phyloP scores from a whole-genome alignment of 2,329 filamentous ascomycete species.

The Ilyonectria sp. region DNA sequence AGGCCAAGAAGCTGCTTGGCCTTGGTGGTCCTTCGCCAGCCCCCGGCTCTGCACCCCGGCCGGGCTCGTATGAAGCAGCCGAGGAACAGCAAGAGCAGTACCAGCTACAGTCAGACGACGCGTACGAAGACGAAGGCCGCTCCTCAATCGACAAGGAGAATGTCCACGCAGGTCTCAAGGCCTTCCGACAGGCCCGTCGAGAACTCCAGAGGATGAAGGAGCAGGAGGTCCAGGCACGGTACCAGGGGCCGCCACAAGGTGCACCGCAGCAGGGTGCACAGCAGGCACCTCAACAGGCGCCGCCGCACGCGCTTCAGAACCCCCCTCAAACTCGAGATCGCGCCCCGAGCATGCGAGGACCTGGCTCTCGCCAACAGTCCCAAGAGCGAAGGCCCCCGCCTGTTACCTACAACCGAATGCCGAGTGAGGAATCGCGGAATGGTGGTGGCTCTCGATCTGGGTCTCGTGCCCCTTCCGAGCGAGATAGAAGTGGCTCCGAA shows the following conservation, averaged over 20 bases:
- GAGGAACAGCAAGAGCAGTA: slow-evolving; percentile 24
- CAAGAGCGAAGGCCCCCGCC: slow-evolving; percentile 63
- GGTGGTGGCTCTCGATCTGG: slow-evolving; percentile 47
- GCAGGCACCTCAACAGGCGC: slow-evolving; percentile 18
- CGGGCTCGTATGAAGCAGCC: slow-evolving; percentile 45
- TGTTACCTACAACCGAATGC: slow-evolving; percentile 60
- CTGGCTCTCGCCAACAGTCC: slow-evolving; percentile 56
- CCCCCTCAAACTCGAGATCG: slow-evolving; percentile 37
- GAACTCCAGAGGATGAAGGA: slow-evolving; percentile 72
- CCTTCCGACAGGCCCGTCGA: slow-evolving; percentile 71
- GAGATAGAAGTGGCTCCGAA: slow-evolving; percentile 70
- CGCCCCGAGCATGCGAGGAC: slow-evolving; percentile 43
- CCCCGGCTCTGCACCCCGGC: slow-evolving; percentile 58
- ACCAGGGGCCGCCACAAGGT: slow-evolving; percentile 47
- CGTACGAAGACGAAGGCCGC: slow-evolving; percentile 43
- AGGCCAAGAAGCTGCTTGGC: slow-evolving; percentile 74
- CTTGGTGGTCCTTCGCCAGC: slow-evolving; percentile 63
- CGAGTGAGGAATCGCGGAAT: slow-evolving; percentile 60
- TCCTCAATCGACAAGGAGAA: slow-evolving; percentile 54
- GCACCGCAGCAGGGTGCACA: slow-evolving; percentile 22
- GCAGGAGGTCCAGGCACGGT: slow-evolving; percentile 62
- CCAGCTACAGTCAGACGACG: slow-evolving; percentile 37
- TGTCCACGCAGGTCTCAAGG: slow-evolving; percentile 66
- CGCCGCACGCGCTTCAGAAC: slow-evolving; percentile 1
- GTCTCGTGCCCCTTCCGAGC: slow-evolving; percentile 57